Conservation (phyloP, 1,139 yeast species). For the Meyerozyma sp. region DNA sequence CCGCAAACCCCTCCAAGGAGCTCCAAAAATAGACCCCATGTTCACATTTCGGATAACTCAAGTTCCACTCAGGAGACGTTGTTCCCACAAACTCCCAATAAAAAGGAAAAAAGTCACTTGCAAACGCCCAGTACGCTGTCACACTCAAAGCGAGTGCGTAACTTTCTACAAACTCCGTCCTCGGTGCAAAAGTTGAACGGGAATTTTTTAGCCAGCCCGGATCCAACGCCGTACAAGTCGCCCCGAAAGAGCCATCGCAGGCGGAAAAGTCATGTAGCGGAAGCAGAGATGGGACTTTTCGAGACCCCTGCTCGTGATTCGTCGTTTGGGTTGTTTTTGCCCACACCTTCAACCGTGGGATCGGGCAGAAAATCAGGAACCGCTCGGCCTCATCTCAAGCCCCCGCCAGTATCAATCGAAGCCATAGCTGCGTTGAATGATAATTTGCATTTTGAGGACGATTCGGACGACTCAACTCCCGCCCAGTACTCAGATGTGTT, state of each 20-base stretch:
- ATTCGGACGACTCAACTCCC: conserved; percentile 5
- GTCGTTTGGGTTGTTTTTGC: conserved; percentile 29
- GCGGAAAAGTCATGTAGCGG: neutral
- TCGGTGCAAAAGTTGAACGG: neutral
- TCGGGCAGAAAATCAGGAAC: conserved; percentile 24
- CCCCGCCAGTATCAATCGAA: conserved; percentile 13
- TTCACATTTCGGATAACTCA: neutral
- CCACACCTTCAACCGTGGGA: conserved; percentile 40
- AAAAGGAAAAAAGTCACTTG: neutral
- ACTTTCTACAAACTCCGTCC: neutral
- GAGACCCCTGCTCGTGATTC: neutral
- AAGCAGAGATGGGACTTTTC: neutral
- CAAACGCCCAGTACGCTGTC: neutral
- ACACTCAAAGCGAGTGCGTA: neutral
- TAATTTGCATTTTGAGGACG: conserved; percentile 15
- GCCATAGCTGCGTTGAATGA: conserved; percentile 16
- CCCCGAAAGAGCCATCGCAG: neutral
- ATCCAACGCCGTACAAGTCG: neutral
- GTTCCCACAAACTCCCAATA: neutral
- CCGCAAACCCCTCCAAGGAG: conserved; percentile 1
- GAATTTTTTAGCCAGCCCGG: neutral
- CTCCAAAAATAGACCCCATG: neutral
- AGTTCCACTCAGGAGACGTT: neutral
- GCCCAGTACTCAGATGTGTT: neutral
- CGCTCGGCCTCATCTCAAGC: conserved; percentile 8